phyloP scores from a whole-genome alignment of 2,329 filamentous ascomycete species.

The Coleophoma crateriformis region DNA sequence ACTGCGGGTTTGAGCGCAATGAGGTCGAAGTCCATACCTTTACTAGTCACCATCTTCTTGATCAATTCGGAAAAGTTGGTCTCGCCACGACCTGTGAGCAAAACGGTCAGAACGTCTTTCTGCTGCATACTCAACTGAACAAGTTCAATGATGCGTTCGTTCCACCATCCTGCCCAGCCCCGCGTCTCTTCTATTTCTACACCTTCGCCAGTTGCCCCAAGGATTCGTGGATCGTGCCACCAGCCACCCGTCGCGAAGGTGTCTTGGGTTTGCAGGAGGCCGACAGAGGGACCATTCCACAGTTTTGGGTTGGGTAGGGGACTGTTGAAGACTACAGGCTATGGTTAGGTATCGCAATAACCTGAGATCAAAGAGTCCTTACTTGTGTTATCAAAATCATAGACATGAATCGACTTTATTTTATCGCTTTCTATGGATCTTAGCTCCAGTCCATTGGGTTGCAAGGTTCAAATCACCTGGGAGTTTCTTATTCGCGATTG shows the following conservation, averaged over 20 bases:
- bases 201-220: constrained; percentile 81
- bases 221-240: constrained; percentile 91
- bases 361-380: constrained; percentile 27
- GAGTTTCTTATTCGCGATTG: constrained; percentile 65
- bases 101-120: constrained; percentile 76
- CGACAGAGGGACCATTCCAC: constrained; percentile 77
- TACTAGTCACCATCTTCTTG: constrained; percentile 73
- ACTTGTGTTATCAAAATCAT: constrained; percentile 98
- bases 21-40: constrained; percentile 81
- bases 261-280: constrained; percentile 69
- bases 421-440: constrained; percentile 47
- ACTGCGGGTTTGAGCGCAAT: constrained; percentile 80
- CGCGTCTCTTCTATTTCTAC: constrained; percentile 73
- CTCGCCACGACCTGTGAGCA: constrained; percentile 84
- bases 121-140: constrained; percentile 77
- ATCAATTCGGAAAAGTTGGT: constrained; percentile 71
- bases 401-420: constrained; percentile 81
- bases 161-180: constrained; percentile 95
- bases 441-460: constrained; percentile 3
- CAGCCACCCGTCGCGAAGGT: constrained; percentile 80
- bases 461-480: constrained; percentile 43
- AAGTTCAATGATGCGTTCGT: constrained; percentile 79
- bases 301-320: constrained; percentile 84
- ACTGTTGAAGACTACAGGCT: constrained; percentile 71
- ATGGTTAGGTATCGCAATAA: constrained; percentile 8